Percentiles rank a stretch among this genome's conserved stretches.
Evolutionary conservation across 1,139 yeast species (phyloP).

Genomic region (Arxiozyma bovina): DNA sequence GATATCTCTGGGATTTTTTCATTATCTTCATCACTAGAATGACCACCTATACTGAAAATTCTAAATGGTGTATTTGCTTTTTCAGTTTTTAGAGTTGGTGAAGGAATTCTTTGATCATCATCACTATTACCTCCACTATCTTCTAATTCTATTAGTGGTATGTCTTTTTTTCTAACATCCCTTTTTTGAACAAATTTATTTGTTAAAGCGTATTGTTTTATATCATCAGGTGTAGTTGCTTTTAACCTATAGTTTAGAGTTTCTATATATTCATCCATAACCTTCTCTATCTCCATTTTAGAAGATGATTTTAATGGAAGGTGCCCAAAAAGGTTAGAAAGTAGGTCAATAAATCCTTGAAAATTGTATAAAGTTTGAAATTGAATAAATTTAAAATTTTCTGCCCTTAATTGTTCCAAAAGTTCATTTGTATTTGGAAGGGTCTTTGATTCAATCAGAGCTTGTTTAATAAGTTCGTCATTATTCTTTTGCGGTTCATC

Average conservation of each 20-base stretch:
- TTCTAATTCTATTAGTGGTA: too few relatives aligned
- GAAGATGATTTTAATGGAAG: conserved; percentile 24
- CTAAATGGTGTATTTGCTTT: not conserved
- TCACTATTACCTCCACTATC: not conserved
- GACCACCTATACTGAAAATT: conserved; percentile 1
- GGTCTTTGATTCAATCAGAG: too few relatives aligned
- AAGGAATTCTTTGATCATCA: not conserved
- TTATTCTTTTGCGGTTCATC: not conserved
- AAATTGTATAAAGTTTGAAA: conserved; percentile 25
- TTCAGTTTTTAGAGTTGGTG: not conserved
- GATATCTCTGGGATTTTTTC: not conserved
- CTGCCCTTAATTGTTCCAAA: conserved; percentile 13
- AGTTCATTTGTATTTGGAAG: not conserved
- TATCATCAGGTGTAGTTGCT: conserved; percentile 15
- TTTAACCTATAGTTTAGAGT: conserved; percentile 15
- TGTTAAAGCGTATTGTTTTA: conserved; percentile 12
- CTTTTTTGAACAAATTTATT: conserved; percentile 1
- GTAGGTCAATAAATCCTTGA: conserved; percentile 15
- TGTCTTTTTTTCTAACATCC: too few relatives aligned
- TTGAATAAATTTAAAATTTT: conserved; percentile 23
- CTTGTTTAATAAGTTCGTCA: not conserved
- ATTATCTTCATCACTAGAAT: conserved; percentile 2
- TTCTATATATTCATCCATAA: conserved; percentile 17
- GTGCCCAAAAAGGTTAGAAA: conserved; percentile 21
- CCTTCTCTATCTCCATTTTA: conserved; percentile 18